phyloP scores from a whole-genome alignment of 2,329 filamentous ascomycete genomes.

The Penicillium paneum region DNA sequence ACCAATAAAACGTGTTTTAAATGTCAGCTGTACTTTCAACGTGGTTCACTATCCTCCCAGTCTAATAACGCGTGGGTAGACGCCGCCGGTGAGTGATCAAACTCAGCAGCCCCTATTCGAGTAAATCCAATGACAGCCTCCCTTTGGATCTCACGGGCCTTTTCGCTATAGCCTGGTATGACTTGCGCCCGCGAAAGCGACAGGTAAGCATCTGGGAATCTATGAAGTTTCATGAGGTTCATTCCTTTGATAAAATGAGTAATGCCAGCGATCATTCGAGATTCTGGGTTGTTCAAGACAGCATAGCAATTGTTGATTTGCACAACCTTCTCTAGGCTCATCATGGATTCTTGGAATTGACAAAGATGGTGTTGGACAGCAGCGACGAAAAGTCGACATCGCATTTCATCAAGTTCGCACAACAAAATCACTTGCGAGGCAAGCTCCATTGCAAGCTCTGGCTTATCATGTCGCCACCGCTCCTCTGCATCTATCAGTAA shows the following conservation, averaged over 20 bases:
- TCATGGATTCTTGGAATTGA: constrained; percentile 12
- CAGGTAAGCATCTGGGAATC: constrained; percentile 18
- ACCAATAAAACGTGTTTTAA: neutral
- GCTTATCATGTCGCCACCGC: constrained; percentile 9
- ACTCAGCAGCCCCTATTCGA: neutral
- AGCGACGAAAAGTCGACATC: constrained; percentile 15
- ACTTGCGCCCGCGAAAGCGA: constrained; percentile 13
- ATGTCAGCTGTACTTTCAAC: neutral
- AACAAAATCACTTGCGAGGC: constrained; percentile 9
- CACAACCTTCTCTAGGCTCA: constrained; percentile 7
- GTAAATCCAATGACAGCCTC: constrained; percentile 7
- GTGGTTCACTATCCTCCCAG: neutral
- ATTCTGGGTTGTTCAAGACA: neutral
- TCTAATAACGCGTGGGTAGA: constrained; percentile 9
- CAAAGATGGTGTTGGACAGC: constrained; percentile 11
- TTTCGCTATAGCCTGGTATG: constrained; percentile 18
- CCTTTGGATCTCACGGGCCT: constrained; percentile 15
- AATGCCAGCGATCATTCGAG: constrained; percentile 13
- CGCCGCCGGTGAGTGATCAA: neutral
- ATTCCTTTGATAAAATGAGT: constrained; percentile 20
- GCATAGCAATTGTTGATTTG: neutral
- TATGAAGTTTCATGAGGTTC: constrained; percentile 14
- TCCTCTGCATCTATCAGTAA: constrained; percentile 15
- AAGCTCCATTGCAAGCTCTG: constrained; percentile 11
- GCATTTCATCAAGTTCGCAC: constrained; percentile 10